Conservation (phyloP, 805 yeast genomes). For the Candida nemodendra region DNA sequence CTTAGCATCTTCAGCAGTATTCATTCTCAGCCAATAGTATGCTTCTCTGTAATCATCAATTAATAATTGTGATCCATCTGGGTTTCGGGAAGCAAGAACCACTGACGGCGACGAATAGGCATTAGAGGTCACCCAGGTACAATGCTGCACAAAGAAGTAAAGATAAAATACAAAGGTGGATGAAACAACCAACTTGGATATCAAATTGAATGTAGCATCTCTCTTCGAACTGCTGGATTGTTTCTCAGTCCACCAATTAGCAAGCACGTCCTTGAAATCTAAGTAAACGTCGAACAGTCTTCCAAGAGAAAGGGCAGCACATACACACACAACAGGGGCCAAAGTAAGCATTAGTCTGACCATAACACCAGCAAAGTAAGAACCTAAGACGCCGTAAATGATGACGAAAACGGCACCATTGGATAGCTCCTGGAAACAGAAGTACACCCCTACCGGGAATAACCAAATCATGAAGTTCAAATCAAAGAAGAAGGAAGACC, state of each 20-base stretch:
- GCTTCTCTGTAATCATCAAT: conserved; percentile 99
- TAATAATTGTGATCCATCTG: conserved; percentile 81
- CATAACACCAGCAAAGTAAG: conserved; percentile 99
- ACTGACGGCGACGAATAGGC: conserved; percentile 98
- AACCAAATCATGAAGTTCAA: conserved; percentile 92
- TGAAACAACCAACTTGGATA: conserved; percentile 63
- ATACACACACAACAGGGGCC: conserved; percentile 94
- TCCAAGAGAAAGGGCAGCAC: conserved; percentile 86
- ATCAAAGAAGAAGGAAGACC: conserved; percentile 98
- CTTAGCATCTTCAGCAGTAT: conserved; percentile 93
- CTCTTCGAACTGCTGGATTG: conserved; percentile 12
- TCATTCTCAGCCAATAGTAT: conserved; percentile 97
- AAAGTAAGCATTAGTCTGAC: conserved; percentile 94
- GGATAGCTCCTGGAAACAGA: conserved; percentile 82
- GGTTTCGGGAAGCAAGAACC: conserved; percentile 76
- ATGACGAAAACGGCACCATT: conserved; percentile 93
- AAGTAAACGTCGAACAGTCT: conserved; percentile 80
- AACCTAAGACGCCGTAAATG: conserved; percentile 88
- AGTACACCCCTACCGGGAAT: conserved; percentile 95
- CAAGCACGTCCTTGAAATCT: conserved; percentile 44
- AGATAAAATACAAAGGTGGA: conserved; percentile 72
- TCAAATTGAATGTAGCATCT: conserved; percentile 31
- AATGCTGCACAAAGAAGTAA: conserved; percentile 81
- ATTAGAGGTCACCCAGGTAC: conserved; percentile 95
- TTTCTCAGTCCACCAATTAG: conserved; percentile 8